These are phyloP conservation scores for Paramecium biaurelia DNA, from an alignment of 73 alveolate species.

Conservation along the genomic window DNA sequence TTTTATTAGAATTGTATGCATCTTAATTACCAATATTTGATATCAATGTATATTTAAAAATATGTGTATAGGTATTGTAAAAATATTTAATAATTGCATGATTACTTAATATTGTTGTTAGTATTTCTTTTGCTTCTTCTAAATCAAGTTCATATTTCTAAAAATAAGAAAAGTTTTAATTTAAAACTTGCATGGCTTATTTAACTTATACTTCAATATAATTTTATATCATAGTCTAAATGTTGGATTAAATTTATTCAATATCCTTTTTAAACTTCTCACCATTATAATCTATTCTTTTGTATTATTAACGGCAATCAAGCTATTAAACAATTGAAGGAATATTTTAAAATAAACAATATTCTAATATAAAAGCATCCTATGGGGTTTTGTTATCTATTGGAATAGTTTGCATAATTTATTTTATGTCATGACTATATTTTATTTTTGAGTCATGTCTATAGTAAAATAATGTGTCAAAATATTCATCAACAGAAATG, in stretches of 20 bases:
- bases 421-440: not conserved
- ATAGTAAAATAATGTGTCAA: not conserved
- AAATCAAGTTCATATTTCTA: not conserved
- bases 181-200: not conserved
- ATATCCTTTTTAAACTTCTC: not conserved
- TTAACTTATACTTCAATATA: not conserved
- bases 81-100: not conserved
- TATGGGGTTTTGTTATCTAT: not conserved
- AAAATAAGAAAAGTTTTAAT: not conserved
- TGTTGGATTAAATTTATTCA: not conserved
- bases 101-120: not conserved
- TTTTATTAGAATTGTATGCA: not conserved
- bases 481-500: not conserved
- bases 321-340: not conserved
- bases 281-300: not conserved
- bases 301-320: not conserved
- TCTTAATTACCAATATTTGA: not conserved
- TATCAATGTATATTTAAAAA: not conserved
- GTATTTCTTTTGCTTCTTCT: not conserved
- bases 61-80: not conserved
- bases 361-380: not conserved
- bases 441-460: not conserved
- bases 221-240: not conserved
- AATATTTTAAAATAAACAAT: not conserved
- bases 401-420: not conserved